Evolutionary conservation across 176 grass and related monocot genomes (phyloP).

Genomic region (Calamus simplicifolius): DNA sequence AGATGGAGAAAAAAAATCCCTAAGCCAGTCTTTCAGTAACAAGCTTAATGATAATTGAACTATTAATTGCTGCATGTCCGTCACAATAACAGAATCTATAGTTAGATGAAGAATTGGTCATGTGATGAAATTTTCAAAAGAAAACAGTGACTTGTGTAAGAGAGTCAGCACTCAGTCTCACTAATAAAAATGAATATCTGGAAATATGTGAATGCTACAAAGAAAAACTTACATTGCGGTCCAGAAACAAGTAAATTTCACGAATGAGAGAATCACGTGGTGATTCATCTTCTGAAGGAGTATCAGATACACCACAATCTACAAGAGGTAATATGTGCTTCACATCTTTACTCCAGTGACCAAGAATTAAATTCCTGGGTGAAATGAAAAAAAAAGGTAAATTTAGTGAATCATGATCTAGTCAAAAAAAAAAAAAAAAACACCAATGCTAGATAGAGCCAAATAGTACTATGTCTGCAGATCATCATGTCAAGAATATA

Average conservation of each 20-base stretch:
- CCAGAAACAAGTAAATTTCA: constrained; percentile 83
- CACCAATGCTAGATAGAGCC: background rate
- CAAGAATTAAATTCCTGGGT: constrained; percentile 84
- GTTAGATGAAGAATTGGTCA: too few relatives aligned
- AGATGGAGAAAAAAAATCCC: too few relatives aligned
- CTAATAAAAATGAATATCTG: constrained; percentile 4
- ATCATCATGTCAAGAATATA: too few relatives aligned
- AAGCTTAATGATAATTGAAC: too few relatives aligned
- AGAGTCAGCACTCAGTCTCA: too few relatives aligned
- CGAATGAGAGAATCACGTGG: constrained; percentile 47
- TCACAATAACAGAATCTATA: too few relatives aligned
- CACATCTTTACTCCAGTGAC: constrained; percentile 81
- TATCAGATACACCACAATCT: constrained; percentile 60
- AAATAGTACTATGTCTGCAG: too few relatives aligned
- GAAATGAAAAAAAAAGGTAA: constrained; percentile 27
- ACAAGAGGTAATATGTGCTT: constrained; percentile 67
- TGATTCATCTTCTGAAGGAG: constrained; percentile 46
- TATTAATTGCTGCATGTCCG: too few relatives aligned
- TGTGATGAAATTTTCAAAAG: too few relatives aligned
- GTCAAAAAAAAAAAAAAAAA: constrained; percentile 3
- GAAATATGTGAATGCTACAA: constrained; percentile 6
- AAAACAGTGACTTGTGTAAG: too few relatives aligned
- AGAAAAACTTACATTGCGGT: constrained; percentile 72
- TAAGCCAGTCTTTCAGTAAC: too few relatives aligned
- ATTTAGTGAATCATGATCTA: constrained; percentile 3